Evolutionary conservation across 73 alveolate genomes (phyloP).

Genomic region (Paramecium sexaurelia): DNA sequence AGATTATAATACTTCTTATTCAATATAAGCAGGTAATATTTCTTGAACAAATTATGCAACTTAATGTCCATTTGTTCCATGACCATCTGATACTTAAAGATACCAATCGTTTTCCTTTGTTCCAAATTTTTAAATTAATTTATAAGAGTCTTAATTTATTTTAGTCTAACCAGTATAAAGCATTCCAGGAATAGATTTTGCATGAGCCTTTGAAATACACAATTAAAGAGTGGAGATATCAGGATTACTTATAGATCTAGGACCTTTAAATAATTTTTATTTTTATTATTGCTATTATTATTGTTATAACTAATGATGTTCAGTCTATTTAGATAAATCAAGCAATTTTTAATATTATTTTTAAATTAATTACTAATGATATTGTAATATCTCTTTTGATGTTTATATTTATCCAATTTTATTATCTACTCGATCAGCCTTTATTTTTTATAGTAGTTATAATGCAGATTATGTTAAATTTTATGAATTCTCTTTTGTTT

Average conservation of each 20-base stretch:
- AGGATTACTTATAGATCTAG: conserved; percentile 36
- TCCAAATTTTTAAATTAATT: conserved; percentile 17
- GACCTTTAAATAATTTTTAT: conserved; percentile 30
- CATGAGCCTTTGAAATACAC: not conserved
- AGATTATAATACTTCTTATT: conserved; percentile 55
- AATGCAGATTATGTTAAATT: conserved; percentile 39
- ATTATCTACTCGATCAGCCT: conserved; percentile 1
- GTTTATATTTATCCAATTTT: not conserved
- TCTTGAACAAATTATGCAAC: conserved; percentile 54
- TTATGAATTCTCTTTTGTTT: conserved; percentile 25
- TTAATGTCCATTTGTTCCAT: conserved; percentile 65
- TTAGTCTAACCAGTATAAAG: conserved; percentile 42
- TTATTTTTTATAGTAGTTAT: not conserved
- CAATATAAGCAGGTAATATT: conserved; percentile 35
- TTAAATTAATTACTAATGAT: conserved; percentile 3
- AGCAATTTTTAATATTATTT: conserved; percentile 37
- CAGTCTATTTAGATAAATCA: not conserved
- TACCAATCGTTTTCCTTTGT: conserved; percentile 57
- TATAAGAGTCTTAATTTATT: conserved; percentile 52
- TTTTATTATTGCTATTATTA: not conserved
- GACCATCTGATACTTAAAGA: conserved; percentile 63
- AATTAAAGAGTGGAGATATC: conserved; percentile 3
- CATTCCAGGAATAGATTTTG: conserved; percentile 48
- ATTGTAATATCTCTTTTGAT: conserved; percentile 34
- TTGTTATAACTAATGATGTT: not conserved